A percentile compares a stretch with the other conserved stretches of the same genome.
Conservation (phyloP, 257 asterid species). For the Jacaranda copaia region DNA sequence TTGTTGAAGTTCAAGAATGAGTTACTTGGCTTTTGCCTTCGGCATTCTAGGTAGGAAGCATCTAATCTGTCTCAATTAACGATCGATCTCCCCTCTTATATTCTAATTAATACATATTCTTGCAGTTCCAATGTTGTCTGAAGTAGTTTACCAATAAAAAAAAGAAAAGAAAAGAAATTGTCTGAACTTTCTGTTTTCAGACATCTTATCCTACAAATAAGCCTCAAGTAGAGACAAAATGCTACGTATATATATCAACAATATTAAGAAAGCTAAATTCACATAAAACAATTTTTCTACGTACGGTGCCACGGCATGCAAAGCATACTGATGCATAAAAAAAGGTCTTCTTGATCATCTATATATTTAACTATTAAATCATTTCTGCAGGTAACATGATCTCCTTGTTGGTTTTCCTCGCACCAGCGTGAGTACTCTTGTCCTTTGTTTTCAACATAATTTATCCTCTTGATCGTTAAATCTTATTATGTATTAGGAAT, state of each 20-base stretch:
- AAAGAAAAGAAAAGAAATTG: no score
- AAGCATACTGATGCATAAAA: not conserved
- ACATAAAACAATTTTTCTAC: not conserved
- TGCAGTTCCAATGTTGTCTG: not conserved
- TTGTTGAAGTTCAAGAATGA: slow-evolving; percentile 23
- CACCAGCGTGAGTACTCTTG: slow-evolving; percentile 56
- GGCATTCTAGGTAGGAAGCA: slow-evolving; percentile 58
- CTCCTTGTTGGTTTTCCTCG: slow-evolving; percentile 69
- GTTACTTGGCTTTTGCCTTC: slow-evolving; percentile 50
- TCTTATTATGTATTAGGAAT: not conserved
- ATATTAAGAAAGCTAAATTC: not conserved
- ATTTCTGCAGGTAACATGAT: slow-evolving; percentile 58
- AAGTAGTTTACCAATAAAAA: no score
- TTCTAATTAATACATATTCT: not conserved
- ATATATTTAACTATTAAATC: not conserved
- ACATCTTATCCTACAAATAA: not conserved
- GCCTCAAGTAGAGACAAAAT: slow-evolving; percentile 13
- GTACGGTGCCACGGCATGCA: slow-evolving; percentile 26
- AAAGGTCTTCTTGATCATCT: not conserved
- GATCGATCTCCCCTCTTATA: not conserved
- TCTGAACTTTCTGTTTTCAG: not conserved
- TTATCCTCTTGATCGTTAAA: not conserved
- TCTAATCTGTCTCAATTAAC: no score
- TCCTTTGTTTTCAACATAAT: not conserved
- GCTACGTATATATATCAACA: not conserved